phyloP scores from a whole-genome alignment of 1,284 basidiomycete genomes.

The Ustilago esculenta region DNA sequence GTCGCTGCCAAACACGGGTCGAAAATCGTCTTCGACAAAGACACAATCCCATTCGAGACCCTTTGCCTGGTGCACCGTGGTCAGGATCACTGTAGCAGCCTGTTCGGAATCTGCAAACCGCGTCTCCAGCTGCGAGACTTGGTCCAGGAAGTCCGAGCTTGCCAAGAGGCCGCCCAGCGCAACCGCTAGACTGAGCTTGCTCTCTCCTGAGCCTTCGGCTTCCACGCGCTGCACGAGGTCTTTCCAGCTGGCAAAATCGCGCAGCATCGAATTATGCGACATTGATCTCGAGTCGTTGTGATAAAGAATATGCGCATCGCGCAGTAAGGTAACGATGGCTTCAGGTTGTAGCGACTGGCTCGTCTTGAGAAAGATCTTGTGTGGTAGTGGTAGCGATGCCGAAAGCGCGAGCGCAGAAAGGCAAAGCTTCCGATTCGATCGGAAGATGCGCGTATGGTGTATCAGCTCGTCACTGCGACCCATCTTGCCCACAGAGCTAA shows the following conservation, averaged over 20 bases:
- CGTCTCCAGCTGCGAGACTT: slow-evolving; percentile 43
- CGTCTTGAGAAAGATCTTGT: slow-evolving; percentile 57
- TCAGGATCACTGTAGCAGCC: slow-evolving; percentile 47
- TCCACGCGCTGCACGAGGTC: slow-evolving; percentile 60
- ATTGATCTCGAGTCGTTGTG: slow-evolving; percentile 42
- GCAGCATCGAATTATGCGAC: slow-evolving; percentile 45
- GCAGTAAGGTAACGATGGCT: slow-evolving; percentile 49
- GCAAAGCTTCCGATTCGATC: slow-evolving; percentile 54
- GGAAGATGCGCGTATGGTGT: slow-evolving; percentile 56
- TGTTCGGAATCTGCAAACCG: slow-evolving; percentile 43
- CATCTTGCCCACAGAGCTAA: slow-evolving; percentile 14
- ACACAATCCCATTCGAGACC: slow-evolving; percentile 63
- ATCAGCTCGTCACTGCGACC: slow-evolving; percentile 23
- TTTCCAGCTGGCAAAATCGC: slow-evolving; percentile 60
- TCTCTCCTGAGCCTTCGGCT: slow-evolving; percentile 57
- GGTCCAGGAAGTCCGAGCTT: slow-evolving; percentile 49
- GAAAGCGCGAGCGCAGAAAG: slow-evolving; percentile 53
- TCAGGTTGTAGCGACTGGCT: slow-evolving; percentile 47
- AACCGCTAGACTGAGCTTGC: slow-evolving; percentile 53
- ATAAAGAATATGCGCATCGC: slow-evolving; percentile 57
- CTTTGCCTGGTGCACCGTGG: slow-evolving; percentile 62
- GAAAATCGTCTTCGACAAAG: slow-evolving; percentile 57
- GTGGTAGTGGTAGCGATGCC: slow-evolving; percentile 24
- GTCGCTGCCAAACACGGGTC: slow-evolving; percentile 36
- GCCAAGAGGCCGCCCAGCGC: slow-evolving; percentile 44